Conservation (phyloP, 2,329 filamentous ascomycete species). For the Harringtonia aguacate region DNA sequence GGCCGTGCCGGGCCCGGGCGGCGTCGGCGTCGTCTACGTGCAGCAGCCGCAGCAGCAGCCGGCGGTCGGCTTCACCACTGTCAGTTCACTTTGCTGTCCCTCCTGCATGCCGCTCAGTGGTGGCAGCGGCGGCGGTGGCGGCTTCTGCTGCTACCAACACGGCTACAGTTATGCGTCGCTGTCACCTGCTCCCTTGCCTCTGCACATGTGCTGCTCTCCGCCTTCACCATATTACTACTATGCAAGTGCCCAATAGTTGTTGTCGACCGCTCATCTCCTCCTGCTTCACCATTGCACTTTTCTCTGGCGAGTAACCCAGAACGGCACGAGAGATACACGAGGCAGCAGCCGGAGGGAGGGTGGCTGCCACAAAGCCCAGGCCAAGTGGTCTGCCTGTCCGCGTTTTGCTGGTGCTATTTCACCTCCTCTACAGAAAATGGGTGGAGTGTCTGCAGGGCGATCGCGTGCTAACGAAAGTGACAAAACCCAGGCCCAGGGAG, state of each 20-base stretch:
- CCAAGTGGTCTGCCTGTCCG: too few species aligned
- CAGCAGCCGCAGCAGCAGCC: slow-evolving; percentile 5
- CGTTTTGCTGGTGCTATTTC: too few species aligned
- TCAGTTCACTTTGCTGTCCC: slow-evolving; percentile 7
- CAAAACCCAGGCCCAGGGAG: slow-evolving; percentile 1
- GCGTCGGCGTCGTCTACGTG: slow-evolving; percentile 7
- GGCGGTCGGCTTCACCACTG: slow-evolving; percentile 6
- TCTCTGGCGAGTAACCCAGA: too few species aligned
- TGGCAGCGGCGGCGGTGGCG: not conserved
- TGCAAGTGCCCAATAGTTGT: slow-evolving; percentile 4
- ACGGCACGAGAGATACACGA: too few species aligned
- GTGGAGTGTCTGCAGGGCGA: too few species aligned
- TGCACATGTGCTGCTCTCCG: not conserved
- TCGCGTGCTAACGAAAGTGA: too few species aligned
- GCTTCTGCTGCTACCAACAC: not conserved
- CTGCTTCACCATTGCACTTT: not conserved
- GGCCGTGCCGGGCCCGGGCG: slow-evolving; percentile 17
- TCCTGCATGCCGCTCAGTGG: not conserved
- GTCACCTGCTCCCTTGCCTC: not conserved
- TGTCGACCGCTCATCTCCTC: not conserved
- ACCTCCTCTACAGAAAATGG: not conserved
- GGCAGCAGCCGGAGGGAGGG: too few species aligned
- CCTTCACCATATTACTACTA: not conserved
- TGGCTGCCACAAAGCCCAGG: too few species aligned
- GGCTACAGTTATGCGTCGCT: not conserved